A percentile compares a stretch with the other conserved stretches of the same genome.
Conservation (phyloP, 352 stramenopile genomes). For the Phytophthora multivora region DNA sequence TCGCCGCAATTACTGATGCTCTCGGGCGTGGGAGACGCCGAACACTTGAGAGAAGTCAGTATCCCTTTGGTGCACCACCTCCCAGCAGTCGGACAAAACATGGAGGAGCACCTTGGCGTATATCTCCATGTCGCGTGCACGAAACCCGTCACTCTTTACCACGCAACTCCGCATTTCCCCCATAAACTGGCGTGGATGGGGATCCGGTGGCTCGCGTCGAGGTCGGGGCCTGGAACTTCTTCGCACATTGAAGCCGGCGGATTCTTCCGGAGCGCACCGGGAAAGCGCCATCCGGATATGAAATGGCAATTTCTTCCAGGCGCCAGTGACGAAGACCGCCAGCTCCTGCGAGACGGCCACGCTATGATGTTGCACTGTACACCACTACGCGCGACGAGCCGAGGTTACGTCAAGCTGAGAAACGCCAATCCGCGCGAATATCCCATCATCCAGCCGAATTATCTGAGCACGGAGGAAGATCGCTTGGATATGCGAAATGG, state of each 20-base stretch:
- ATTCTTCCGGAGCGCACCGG: conserved; percentile 56
- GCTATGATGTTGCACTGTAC: conserved; percentile 85
- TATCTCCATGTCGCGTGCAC: conserved; percentile 86
- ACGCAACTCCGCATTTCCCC: conserved; percentile 64
- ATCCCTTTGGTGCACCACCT: conserved; percentile 75
- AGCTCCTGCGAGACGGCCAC: conserved; percentile 41
- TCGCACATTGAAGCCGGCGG: conserved; percentile 81
- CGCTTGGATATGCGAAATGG: conserved; percentile 70
- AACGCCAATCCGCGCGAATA: conserved; percentile 63
- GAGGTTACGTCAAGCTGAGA: conserved; percentile 74
- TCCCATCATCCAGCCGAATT: conserved; percentile 86
- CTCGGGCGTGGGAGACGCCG: conserved; percentile 72
- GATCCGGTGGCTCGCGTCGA: conserved; percentile 69
- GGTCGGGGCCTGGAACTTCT: conserved; percentile 63
- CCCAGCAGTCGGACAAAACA: conserved; percentile 78
- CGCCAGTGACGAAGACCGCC: conserved; percentile 35
- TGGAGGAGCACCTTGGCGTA: conserved; percentile 87
- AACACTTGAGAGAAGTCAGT: conserved; percentile 65
- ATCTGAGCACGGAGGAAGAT: conserved; percentile 74
- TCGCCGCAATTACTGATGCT: conserved; percentile 86
- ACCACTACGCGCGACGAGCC: conserved; percentile 81
- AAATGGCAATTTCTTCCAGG: conserved; percentile 89
- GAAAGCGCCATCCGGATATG: conserved; percentile 75
- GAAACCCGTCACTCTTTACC: conserved; percentile 85
- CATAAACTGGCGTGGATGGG: conserved; percentile 82